These are phyloP conservation scores for Dioscorea alata DNA, from an alignment of 106 monocot species.

Conservation along the genomic window DNA sequence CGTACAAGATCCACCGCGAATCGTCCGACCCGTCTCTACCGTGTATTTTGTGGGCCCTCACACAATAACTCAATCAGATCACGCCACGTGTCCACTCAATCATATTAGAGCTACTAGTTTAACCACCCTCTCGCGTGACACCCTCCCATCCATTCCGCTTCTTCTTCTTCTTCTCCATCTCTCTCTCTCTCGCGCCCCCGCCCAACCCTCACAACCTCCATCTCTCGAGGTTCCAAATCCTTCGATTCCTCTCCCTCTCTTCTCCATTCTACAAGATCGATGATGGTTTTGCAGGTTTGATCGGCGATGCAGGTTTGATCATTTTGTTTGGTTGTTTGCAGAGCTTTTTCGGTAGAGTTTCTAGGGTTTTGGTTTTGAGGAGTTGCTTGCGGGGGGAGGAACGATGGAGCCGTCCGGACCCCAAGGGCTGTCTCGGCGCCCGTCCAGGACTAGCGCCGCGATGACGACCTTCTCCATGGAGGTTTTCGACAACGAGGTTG, in stretches of 20 bases:
- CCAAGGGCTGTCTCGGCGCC: slow-evolving; percentile 51
- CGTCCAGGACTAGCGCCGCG: slow-evolving; percentile 69
- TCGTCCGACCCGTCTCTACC: too few species aligned
- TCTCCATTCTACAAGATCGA: neutral
- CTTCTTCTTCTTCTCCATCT: neutral
- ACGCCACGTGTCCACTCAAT: neutral
- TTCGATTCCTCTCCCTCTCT: neutral
- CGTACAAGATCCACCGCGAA: too few species aligned
- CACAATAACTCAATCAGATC: too few species aligned
- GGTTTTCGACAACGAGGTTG: slow-evolving; percentile 98
- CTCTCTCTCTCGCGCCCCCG: too few species aligned
- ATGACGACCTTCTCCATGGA: slow-evolving; percentile 87
- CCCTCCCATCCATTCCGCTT: neutral
- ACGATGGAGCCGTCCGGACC: slow-evolving; percentile 30
- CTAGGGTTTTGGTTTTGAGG: neutral
- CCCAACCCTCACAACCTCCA: neutral
- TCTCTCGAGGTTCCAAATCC: neutral
- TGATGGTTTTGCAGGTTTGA: too few species aligned
- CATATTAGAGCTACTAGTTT: neutral
- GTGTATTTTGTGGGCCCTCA: too few species aligned
- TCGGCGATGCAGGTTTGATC: too few species aligned
- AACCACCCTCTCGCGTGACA: neutral
- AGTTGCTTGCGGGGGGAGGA: neutral
- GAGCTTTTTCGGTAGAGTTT: neutral
- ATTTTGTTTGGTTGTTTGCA: neutral